Conservation (phyloP, 345 rosid genomes). For the Gossypium thurberi region DNA sequence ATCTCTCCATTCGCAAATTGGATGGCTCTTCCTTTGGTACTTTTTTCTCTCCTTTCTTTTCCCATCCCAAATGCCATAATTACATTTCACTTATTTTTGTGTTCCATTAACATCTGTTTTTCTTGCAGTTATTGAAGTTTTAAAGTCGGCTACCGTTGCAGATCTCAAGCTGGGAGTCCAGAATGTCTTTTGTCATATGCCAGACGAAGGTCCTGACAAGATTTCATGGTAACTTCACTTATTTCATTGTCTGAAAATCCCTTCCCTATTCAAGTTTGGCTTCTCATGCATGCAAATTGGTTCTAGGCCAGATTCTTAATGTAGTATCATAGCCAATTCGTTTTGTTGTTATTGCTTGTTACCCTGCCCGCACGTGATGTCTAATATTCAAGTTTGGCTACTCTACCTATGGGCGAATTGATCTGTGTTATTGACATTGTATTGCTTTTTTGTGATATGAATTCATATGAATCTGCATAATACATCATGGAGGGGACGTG, state of each 20-base stretch:
- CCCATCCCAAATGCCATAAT: not conserved
- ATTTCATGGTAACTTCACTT: slow-evolving; percentile 57
- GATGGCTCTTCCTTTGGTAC: slow-evolving; percentile 81
- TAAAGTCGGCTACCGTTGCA: slow-evolving; percentile 48
- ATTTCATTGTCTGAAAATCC: not conserved
- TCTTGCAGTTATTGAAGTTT: slow-evolving; percentile 51
- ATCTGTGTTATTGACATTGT: not conserved
- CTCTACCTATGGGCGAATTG: too few relatives aligned
- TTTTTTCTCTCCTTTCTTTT: not conserved
- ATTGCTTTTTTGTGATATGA: not conserved
- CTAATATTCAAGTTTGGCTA: too few relatives aligned
- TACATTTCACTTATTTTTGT: not conserved
- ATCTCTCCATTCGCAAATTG: slow-evolving; percentile 69
- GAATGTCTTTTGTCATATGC: slow-evolving; percentile 59
- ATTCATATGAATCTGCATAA: not conserved
- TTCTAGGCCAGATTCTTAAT: too few relatives aligned
- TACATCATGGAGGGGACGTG: slow-evolving; percentile 55
- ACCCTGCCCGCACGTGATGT: too few relatives aligned
- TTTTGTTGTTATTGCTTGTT: too few relatives aligned
- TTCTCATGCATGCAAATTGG: too few relatives aligned
- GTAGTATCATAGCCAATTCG: too few relatives aligned
- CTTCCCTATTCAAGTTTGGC: too few relatives aligned
- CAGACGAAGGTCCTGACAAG: slow-evolving; percentile 46
- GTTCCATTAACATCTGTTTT: not conserved
- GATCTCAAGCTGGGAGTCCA: slow-evolving; percentile 82